These are phyloP conservation scores for Leucaena leucocephala DNA, from an alignment of 306 rosid genomes.

Conservation along the genomic window DNA sequence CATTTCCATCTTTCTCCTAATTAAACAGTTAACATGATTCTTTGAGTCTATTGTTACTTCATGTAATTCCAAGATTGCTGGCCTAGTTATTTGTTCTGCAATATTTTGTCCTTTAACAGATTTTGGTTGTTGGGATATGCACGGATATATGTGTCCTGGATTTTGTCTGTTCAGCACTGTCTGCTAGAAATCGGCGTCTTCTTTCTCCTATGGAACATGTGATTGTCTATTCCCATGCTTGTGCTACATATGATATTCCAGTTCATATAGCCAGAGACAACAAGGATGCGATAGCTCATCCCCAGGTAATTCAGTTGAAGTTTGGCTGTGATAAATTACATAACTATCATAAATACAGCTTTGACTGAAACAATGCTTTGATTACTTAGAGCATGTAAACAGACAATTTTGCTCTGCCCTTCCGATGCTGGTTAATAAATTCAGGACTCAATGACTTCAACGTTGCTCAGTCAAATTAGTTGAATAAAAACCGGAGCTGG, in stretches of 20 bases:
- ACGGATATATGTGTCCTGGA: constrained; percentile 91
- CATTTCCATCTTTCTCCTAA: constrained; percentile 13
- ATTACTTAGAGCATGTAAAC: background rate
- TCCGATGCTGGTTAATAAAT: background rate
- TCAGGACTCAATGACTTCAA: background rate
- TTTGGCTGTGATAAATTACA: constrained; percentile 14
- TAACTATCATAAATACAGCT: background rate
- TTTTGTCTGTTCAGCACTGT: constrained; percentile 68
- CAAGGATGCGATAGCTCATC: constrained; percentile 70
- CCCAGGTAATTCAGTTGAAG: constrained; percentile 63
- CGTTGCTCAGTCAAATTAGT: background rate
- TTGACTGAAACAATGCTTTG: background rate
- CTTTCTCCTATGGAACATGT: constrained; percentile 84
- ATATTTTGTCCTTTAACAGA: constrained; percentile 47
- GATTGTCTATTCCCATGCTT: constrained; percentile 76
- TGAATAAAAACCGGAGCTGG: background rate
- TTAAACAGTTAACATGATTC: background rate
- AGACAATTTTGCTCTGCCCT: constrained; percentile 13
- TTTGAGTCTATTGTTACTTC: background rate
- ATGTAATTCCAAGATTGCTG: background rate
- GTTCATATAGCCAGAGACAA: constrained; percentile 61
- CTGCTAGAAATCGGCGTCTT: constrained; percentile 69
- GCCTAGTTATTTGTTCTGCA: constrained; percentile 14
- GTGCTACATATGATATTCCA: constrained; percentile 83
- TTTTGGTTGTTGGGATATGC: constrained; percentile 86